Evolutionary conservation across 2,329 filamentous ascomycete genomes (phyloP), one percentile per base, ranked within the genome.

Genomic region (Periconia sp.): DNA sequence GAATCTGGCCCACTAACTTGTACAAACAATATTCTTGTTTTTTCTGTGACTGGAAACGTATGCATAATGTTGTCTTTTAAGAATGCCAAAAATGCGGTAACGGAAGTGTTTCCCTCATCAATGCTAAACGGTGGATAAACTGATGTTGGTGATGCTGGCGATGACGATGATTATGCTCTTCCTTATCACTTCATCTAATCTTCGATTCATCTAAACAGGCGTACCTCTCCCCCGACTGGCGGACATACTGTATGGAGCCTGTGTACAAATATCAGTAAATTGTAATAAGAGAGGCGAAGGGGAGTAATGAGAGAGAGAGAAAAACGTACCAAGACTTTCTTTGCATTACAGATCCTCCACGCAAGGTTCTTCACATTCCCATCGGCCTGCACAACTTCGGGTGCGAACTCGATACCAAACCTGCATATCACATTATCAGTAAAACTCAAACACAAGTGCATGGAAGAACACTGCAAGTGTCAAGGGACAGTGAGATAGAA

Each of bases 261-360:
- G 33, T 27, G 13, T 44, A 19, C 5, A n/a, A 1, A 14, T 14
- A 33, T 54, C 41, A 49, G 10, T 45, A 42, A n/a, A 13, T 20
- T 45, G 41, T 33, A 42, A 58, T 48, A 64, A 51, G 45, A 37
- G 43, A n/a, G 33, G 8, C 19, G 11, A 1, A 8, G 9, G 18
- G 5, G 10, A 20, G 5, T 35, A 20, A 5, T 35, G n/a, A 11
- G 30, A 19, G 9, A 40, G 33, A 51, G 18, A 27, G 20, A 11
- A 33, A 49, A 10, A 82, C 89, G 78, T 79, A 95, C 91, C 76
- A 97, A 75, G 60, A 96, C 94, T 76, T 92, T 91, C 80, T 97
- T 97, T 35, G 94, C 94, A 72, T 96, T 96, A 73, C 89, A 94
- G 59, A 99, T 90, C 67, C 94, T 84, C 92, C 93, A 97, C 6